Evolutionary conservation across 257 asterid genomes (phyloP).

Genomic region (Cynanchum wilfordii): DNA sequence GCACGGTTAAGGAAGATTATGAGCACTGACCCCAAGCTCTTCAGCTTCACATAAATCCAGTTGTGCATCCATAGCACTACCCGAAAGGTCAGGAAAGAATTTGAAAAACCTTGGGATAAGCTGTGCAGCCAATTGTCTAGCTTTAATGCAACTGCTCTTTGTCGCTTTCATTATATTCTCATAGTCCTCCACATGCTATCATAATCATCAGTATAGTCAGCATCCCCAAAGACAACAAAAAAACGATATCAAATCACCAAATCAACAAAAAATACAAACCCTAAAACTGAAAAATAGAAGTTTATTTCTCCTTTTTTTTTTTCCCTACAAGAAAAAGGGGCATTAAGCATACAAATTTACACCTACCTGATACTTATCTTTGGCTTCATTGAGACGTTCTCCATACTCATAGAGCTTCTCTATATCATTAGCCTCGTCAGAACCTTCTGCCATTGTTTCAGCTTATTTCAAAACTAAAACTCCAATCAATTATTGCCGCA

Average conservation of each 20-base stretch:
- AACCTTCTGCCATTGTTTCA: slow-evolving; percentile 35
- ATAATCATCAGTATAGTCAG: slow-evolving; percentile 12
- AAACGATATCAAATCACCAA: slow-evolving; percentile 10
- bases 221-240: not conserved
- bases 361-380: slow-evolving; percentile 82
- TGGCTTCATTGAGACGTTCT: slow-evolving; percentile 71
- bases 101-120: slow-evolving; percentile 87
- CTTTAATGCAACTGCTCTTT: slow-evolving; percentile 65
- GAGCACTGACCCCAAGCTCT: slow-evolving; percentile 75
- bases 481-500: not conserved
- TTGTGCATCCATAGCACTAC: slow-evolving; percentile 74
- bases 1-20: not conserved
- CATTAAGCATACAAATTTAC: slow-evolving; percentile 5
- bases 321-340: not conserved
- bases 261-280: slow-evolving; percentile 19
- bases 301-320: too few relatives aligned
- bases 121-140: slow-evolving; percentile 92
- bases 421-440: slow-evolving; percentile 57
- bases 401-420: slow-evolving; percentile 89
- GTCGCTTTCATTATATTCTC: slow-evolving; percentile 72
- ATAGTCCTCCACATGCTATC: slow-evolving; percentile 64
- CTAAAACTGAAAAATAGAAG: slow-evolving; percentile 20
- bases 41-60: slow-evolving; percentile 96
- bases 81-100: slow-evolving; percentile 64
- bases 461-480: not conserved